phyloP scores from a whole-genome alignment of 148 eudicot genomes.

The Diospyros kaki region DNA sequence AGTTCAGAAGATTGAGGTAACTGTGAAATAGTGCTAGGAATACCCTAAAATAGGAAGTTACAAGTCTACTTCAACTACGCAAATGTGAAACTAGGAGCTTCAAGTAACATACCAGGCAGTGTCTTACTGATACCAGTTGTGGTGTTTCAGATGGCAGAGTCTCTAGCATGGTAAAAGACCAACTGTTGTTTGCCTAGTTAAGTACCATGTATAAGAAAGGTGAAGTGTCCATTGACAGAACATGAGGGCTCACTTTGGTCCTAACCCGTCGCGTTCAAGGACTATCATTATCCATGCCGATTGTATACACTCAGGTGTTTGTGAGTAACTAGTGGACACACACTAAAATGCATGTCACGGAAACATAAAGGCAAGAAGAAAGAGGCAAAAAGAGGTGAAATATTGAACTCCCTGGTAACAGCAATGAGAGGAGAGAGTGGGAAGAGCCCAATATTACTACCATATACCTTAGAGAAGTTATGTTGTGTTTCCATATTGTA shows the following conservation, averaged over 20 bases:
- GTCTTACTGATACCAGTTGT: constrained; percentile 69
- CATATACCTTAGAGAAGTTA: constrained; percentile 29
- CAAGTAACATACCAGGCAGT: constrained; percentile 52
- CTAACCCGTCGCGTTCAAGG: not conserved
- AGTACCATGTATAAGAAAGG: not conserved
- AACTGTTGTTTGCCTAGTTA: constrained; percentile 70
- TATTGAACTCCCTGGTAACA: not conserved
- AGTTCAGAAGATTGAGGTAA: no score
- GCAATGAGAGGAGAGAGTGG: not conserved
- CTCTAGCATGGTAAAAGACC: no score
- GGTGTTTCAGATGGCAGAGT: constrained; percentile 84
- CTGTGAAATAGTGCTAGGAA: no score
- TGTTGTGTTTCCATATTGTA: no score
- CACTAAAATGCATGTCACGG: not conserved
- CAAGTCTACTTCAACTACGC: not conserved
- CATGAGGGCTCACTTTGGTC: not conserved
- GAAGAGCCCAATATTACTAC: not conserved
- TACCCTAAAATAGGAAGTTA: no score
- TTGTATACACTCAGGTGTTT: not conserved
- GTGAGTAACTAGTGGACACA: not conserved
- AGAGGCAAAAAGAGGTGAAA: not conserved
- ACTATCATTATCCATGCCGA: not conserved
- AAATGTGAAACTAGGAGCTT: not conserved
- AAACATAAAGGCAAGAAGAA: not conserved
- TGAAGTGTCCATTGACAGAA: not conserved